Base-by-base conservation (phyloP, 2,329 filamentous ascomycete species). In the Aspergillus melleus region DNA sequence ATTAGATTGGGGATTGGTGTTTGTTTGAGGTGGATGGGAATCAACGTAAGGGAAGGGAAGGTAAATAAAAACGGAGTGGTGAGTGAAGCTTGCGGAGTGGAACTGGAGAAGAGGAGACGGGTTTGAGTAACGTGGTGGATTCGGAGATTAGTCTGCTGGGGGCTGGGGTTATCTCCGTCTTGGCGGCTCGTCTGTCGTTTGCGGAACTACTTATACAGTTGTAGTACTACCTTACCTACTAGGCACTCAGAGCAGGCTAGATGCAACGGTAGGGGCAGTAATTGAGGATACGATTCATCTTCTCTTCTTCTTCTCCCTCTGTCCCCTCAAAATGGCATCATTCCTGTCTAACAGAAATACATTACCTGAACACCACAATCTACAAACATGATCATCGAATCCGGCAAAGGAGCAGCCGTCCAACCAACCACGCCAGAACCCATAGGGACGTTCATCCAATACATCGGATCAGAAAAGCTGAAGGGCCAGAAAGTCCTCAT, bases 401-500 rank as follows among this genome's bases (percentile, higher is more conserved):
- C 36, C 36, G 36, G 36, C 16, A 42, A n/a, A 42, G 72, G 54
- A 57, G 14, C 66, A 57, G 16, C 66, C 71, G 0, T 59, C 71
- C 8, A 77, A 73, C 57, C 55, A 73, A 76, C 56, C 72, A 75
- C 72, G 30, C 58, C 76, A 6, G 74, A 77, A 39, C 58, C 64
- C 1, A 57, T 57, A 6, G 68, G 59, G 0, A 57, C 58, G 0
- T 72, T 75, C 22, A 51, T 68, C 6, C 75, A 78, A 55, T 80
- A 80, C 68, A 61, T 71, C 24, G 81, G 81, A 0, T 80, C 80
- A 1, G 77, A 76, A 16, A 85, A 84, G 62, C 70, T 86, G 50
- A 77, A 77, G 36, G 79, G 77, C 8, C 79, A 77, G 66, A 84
- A 83, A 47, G 81, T 79, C 2, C 66, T 86, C 8, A 83, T 86